phyloP scores from a whole-genome alignment of 306 rosid species.

The Medicago ruthenica region DNA sequence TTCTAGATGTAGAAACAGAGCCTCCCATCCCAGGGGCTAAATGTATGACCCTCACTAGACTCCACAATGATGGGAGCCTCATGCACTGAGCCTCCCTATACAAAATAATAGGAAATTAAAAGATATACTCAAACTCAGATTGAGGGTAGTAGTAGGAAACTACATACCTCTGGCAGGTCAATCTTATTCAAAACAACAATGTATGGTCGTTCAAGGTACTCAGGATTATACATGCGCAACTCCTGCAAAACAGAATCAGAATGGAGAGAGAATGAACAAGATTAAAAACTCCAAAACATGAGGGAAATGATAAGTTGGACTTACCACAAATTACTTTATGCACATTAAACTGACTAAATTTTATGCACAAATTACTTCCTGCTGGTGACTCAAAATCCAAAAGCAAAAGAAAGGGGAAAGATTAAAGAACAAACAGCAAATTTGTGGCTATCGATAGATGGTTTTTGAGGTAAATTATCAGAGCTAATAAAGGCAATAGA shows the following conservation, averaged over 20 bases:
- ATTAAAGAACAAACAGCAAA: conserved; percentile 17
- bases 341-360: conserved; percentile 7
- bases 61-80: not conserved
- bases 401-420: not conserved
- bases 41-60: not conserved
- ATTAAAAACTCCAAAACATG: conserved; percentile 13
- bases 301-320: conserved; percentile 27
- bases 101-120: conserved; percentile 28
- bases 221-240: conserved; percentile 94
- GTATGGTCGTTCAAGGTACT: conserved; percentile 90
- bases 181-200: conserved; percentile 92
- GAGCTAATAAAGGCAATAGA: conserved; percentile 3
- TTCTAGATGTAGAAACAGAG: conserved; percentile 1
- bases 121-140: not conserved
- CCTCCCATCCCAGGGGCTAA: not conserved
- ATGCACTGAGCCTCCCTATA: not conserved
- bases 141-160: conserved; percentile 17
- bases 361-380: conserved; percentile 8
- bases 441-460: conserved; percentile 10
- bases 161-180: conserved; percentile 85
- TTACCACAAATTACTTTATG: conserved; percentile 26
- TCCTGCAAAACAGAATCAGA: conserved; percentile 67
- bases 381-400: conserved; percentile 4
- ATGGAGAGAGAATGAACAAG: conserved; percentile 28
- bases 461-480: not conserved